These are phyloP conservation scores for Sedum album DNA, from an alignment of 164 flowering plant species.

Conservation along the genomic window DNA sequence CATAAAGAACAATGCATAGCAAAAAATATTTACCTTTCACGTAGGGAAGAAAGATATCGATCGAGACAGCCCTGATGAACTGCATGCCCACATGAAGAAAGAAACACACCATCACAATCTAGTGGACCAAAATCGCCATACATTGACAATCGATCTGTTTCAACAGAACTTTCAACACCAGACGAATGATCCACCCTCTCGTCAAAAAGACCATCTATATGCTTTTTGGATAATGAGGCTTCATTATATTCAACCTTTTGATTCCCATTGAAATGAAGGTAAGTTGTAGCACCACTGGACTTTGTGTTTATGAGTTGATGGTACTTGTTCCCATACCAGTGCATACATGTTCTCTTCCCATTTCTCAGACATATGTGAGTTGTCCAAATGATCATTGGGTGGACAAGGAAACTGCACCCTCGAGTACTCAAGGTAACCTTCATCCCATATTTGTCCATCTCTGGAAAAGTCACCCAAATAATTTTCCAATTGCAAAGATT, in stretches of 20 bases:
- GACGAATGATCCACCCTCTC: slow-evolving; percentile 30
- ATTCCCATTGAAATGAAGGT: slow-evolving; percentile 18
- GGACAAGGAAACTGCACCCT: slow-evolving; percentile 20
- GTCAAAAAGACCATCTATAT: slow-evolving; percentile 39
- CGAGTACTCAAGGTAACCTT: slow-evolving; percentile 42
- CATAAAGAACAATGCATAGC: neutral
- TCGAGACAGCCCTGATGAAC: slow-evolving; percentile 91
- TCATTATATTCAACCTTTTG: slow-evolving; percentile 17
- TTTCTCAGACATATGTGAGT: slow-evolving; percentile 25
- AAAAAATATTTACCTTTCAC: slow-evolving; percentile 49
- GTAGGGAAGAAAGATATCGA: slow-evolving; percentile 68
- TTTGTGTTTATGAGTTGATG: slow-evolving; percentile 12
- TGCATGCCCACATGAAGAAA: slow-evolving; percentile 98
- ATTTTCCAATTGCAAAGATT: slow-evolving; percentile 33
- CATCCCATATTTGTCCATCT: slow-evolving; percentile 36
- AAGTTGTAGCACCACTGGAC: slow-evolving; percentile 10
- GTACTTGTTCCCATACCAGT: slow-evolving; percentile 31
- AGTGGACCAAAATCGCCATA: slow-evolving; percentile 59
- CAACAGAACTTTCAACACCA: slow-evolving; percentile 4
- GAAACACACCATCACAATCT: slow-evolving; percentile 74
- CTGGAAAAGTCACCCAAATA: slow-evolving; percentile 29
- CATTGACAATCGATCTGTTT: slow-evolving; percentile 12
- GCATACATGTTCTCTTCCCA: slow-evolving; percentile 51
- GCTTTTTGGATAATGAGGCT: slow-evolving; percentile 42
- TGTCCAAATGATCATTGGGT: neutral